Percentiles rank a stretch among this genome's conserved stretches.
These are phyloP conservation scores for Solanum clarkiae DNA, from an alignment of 257 asterid genomes.

Conservation along the genomic window DNA sequence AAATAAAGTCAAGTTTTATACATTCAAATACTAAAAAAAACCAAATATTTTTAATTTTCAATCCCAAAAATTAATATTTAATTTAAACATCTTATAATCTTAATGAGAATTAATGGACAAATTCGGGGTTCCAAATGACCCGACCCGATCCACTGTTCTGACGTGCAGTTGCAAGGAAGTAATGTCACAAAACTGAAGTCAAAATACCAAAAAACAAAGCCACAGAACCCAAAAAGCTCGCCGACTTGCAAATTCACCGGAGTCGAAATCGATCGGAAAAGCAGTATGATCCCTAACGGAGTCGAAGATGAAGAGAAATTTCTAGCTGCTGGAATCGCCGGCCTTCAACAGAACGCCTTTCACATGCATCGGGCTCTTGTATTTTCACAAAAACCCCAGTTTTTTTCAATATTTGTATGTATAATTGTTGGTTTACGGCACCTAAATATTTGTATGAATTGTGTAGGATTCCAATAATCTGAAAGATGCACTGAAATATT, in stretches of 20 bases:
- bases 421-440: background rate
- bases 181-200: background rate
- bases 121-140: background rate
- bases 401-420: background rate
- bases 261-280: background rate
- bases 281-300: slow-evolving; percentile 54
- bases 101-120: background rate
- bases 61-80: too few relatives aligned
- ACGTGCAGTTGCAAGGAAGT: background rate
- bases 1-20: too few relatives aligned
- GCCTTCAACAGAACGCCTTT: slow-evolving; percentile 95
- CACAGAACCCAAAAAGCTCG: background rate
- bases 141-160: background rate
- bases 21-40: too few relatives aligned
- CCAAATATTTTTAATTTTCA: too few relatives aligned
- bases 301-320: slow-evolving; percentile 92
- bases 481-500: slow-evolving; percentile 90
- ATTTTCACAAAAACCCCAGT: slow-evolving; percentile 1
- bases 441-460: slow-evolving; percentile 15
- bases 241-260: background rate
- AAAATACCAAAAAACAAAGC: background rate
- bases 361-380: slow-evolving; percentile 98
- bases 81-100: too few relatives aligned
- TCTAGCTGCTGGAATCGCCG: slow-evolving; percentile 93
- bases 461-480: slow-evolving; percentile 82